Evolutionary conservation across 495 filamentous ascomycete species (phyloP), one percentile per base, ranked within the genome.

Genomic region (Podospora pseudoanserina): DNA sequence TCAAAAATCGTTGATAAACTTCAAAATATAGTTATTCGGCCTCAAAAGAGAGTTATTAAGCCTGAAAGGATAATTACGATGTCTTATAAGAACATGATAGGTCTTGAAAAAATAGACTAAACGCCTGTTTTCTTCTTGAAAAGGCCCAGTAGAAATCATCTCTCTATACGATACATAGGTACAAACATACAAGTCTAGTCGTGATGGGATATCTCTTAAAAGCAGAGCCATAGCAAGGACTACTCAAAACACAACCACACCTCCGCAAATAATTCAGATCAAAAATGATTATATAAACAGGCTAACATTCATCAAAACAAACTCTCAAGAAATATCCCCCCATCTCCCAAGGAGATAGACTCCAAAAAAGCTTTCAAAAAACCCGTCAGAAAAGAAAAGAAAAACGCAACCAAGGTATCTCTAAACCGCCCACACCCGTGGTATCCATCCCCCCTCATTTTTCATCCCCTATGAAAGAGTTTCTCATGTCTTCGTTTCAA

Each of bases 361-460:
- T 9, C 7, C 18, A 23, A 26, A 58, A 58, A 58, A 3, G 20
- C 54, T 23, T 32, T 6, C 0, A 32, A 32, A 32, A 32, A 32
- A 4, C 30, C 3, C 30, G 30, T 32, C 4, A 32, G 30, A 32
- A 32, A 32, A 32, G 30, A 32, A 32, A 32, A 18, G 18, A 57
- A 57, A 57, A 58, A 58, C 7, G 23, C n/a, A 58, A 49, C 13
- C 39, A 58, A 58, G 55, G 55, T 58, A 58, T 58, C 55, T 20
- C 23, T n/a, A 11, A 49, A 49, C 39, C 39, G 39, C 39, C 39
- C 39, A 13, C 39, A 3, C 13, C 39, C 7, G 39, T 13, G 39
- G 39, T 49, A 49, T 49, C 23, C 23, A 23, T 32, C 30, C 30
- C 39, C 39, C 39, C 55, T n/a, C 18, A 1, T 20, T 26, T 58